Conservation (phyloP, 1,139 yeast species). For the Geotrichum fermentans region DNA sequence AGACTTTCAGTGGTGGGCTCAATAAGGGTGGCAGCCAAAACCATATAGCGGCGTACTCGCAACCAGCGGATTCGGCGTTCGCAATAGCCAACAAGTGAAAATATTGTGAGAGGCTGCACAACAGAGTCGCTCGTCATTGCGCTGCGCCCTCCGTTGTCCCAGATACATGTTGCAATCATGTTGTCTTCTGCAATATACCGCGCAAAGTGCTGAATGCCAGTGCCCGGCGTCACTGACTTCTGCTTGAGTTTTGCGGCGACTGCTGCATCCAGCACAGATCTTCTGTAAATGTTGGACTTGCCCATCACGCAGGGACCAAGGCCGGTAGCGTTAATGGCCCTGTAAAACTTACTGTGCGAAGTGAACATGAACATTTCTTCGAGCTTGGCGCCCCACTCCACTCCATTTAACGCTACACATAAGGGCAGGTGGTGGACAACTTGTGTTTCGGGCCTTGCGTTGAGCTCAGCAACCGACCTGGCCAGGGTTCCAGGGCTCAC, state of each 20-base stretch:
- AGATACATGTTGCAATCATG: constrained; percentile 82
- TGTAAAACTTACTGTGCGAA: constrained; percentile 80
- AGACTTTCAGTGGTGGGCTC: constrained; percentile 85
- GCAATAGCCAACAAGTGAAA: constrained; percentile 51
- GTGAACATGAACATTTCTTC: constrained; percentile 85
- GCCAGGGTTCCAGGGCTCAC: constrained; percentile 59
- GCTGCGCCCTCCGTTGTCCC: constrained; percentile 72
- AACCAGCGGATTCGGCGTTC: constrained; percentile 77
- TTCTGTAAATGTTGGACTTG: constrained; percentile 75
- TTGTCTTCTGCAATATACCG: constrained; percentile 88
- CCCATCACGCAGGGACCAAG: constrained; percentile 92
- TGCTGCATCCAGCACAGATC: constrained; percentile 62
- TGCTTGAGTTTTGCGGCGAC: constrained; percentile 36
- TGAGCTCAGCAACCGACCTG: constrained; percentile 56
- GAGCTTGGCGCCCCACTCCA: constrained; percentile 56
- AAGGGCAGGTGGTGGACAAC: constrained; percentile 79
- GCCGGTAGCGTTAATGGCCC: constrained; percentile 67
- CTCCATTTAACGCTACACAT: constrained; percentile 43
- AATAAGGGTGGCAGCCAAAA: constrained; percentile 70
- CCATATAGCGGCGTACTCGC: constrained; percentile 87
- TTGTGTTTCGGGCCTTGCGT: constrained; percentile 41
- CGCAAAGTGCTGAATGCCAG: constrained; percentile 68
- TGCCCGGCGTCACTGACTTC: constrained; percentile 22
- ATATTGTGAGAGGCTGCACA: constrained; percentile 64
- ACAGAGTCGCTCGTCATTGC: constrained; percentile 76